phyloP scores from a whole-genome alignment of 768 basidiomycete species.

The Neoboletus magnificus region DNA sequence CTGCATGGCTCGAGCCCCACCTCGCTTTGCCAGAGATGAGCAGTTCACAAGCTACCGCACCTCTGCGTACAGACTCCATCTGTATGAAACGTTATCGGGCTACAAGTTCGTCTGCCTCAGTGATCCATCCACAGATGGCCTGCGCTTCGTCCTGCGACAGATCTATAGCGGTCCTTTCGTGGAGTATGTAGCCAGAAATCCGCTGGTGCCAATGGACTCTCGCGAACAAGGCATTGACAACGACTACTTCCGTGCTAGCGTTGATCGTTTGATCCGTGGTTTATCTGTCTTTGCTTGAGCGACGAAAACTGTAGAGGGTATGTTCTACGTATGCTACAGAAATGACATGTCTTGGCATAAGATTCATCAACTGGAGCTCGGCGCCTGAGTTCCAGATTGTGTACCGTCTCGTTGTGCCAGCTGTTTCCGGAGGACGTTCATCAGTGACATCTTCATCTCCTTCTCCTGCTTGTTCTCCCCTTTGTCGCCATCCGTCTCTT shows the following conservation, averaged over 20 bases:
- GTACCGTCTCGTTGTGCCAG: constrained; percentile 55
- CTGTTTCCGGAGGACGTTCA: constrained; percentile 81
- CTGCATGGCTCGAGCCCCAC: not conserved
- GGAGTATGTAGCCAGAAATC: constrained; percentile 92
- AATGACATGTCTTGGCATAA: constrained; percentile 6
- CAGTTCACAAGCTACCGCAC: constrained; percentile 89
- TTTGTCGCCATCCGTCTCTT: constrained; percentile 56
- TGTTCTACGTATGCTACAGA: constrained; percentile 20
- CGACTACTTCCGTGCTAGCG: constrained; percentile 80
- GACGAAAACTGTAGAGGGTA: constrained; percentile 14
- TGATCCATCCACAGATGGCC: constrained; percentile 79
- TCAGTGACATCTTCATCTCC: constrained; percentile 82
- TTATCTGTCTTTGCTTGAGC: constrained; percentile 42
- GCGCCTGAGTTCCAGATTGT: constrained; percentile 4
- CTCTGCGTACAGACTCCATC: constrained; percentile 87
- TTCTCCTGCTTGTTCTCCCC: constrained; percentile 64
- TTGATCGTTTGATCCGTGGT: constrained; percentile 72
- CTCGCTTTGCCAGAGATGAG: constrained; percentile 62
- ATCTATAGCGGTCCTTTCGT: constrained; percentile 93
- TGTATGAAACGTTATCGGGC: constrained; percentile 87
- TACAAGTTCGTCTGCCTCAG: constrained; percentile 96
- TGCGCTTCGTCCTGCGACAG: constrained; percentile 79
- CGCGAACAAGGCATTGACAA: constrained; percentile 85
- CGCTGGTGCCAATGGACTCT: constrained; percentile 81
- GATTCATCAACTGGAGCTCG: constrained; percentile 5